These are phyloP conservation scores for Lepiota subincarnata DNA, from an alignment of 768 basidiomycete genomes.

Conservation along the genomic window DNA sequence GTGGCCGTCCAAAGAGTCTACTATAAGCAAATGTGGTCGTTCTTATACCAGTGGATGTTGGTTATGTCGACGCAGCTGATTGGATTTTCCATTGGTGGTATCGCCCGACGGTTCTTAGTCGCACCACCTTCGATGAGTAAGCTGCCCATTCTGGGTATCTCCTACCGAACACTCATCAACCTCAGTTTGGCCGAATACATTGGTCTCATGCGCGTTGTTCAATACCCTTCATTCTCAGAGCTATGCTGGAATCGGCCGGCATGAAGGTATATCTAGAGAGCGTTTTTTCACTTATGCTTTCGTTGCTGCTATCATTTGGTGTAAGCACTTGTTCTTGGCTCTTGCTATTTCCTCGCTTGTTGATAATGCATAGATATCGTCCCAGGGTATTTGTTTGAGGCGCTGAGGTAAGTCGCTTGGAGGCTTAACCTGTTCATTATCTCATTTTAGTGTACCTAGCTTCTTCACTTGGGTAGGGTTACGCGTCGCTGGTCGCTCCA, in stretches of 20 bases:
- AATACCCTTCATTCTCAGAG: slow-evolving; percentile 68
- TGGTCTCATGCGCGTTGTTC: slow-evolving; percentile 68
- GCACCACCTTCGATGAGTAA: slow-evolving; percentile 61
- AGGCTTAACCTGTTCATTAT: background rate
- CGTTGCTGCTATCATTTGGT: slow-evolving; percentile 40
- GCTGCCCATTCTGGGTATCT: slow-evolving; percentile 9
- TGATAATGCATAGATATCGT: slow-evolving; percentile 39
- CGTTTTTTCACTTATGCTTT: slow-evolving; percentile 57
- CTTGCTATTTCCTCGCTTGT: background rate
- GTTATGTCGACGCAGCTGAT: slow-evolving; percentile 72
- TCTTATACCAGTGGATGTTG: slow-evolving; percentile 55
- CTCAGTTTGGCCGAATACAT: slow-evolving; percentile 69
- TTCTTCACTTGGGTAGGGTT: slow-evolving; percentile 45
- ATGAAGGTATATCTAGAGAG: slow-evolving; percentile 53
- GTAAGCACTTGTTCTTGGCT: slow-evolving; percentile 23
- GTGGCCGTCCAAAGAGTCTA: slow-evolving; percentile 69
- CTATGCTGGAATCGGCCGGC: slow-evolving; percentile 50
- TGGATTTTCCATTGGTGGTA: slow-evolving; percentile 53
- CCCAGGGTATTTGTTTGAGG: slow-evolving; percentile 62
- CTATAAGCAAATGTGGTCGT: slow-evolving; percentile 56
- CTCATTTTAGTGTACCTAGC: slow-evolving; percentile 20
- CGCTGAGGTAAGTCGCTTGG: slow-evolving; percentile 37
- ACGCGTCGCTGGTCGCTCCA: background rate
- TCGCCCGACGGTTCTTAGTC: slow-evolving; percentile 61
- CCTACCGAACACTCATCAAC: slow-evolving; percentile 3